Evolutionary conservation across 1,284 basidiomycete genomes (phyloP).

Genomic region (Cryptococcus jaspeensis): DNA sequence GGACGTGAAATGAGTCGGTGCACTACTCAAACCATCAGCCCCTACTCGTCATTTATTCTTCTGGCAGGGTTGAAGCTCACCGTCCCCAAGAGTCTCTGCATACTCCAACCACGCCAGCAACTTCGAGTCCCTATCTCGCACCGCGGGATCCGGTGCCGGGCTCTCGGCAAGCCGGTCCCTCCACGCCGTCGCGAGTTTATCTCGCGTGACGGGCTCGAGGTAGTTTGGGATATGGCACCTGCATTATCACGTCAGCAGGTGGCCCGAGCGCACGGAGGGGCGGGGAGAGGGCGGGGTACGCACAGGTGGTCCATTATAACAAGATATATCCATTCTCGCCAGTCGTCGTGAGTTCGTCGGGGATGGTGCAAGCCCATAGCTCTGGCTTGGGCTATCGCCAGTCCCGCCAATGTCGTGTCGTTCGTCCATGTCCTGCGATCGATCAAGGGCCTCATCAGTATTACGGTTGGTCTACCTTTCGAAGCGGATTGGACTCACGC

Average conservation of each 20-base stretch:
- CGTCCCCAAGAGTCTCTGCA: slow-evolving; percentile 43
- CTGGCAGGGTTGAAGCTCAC: slow-evolving; percentile 9
- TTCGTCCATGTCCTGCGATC: slow-evolving; percentile 47
- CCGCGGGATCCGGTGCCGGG: slow-evolving; percentile 30
- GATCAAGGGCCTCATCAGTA: not conserved
- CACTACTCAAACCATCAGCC: not conserved
- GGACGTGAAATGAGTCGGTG: not conserved
- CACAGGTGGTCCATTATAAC: slow-evolving; percentile 48
- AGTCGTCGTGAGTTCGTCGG: slow-evolving; percentile 39
- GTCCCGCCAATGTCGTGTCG: slow-evolving; percentile 34
- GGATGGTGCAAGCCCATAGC: slow-evolving; percentile 23
- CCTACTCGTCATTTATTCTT: not conserved
- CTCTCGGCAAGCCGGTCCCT: slow-evolving; percentile 33
- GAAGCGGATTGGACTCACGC: slow-evolving; percentile 28
- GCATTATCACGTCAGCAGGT: not conserved
- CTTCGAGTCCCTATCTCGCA: slow-evolving; percentile 46
- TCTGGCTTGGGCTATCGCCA: slow-evolving; percentile 41
- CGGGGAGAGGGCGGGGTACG: no score
- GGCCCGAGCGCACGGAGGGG: slow-evolving; percentile 9
- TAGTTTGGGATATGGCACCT: slow-evolving; percentile 39
- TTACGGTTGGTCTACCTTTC: no score
- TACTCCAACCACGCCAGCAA: slow-evolving; percentile 50
- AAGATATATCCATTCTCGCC: slow-evolving; percentile 49
- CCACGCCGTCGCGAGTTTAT: slow-evolving; percentile 39
- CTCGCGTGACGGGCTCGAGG: slow-evolving; percentile 30